Evolutionary conservation across 768 basidiomycete species (phyloP).

Genomic region (Termitomyces sp.): DNA sequence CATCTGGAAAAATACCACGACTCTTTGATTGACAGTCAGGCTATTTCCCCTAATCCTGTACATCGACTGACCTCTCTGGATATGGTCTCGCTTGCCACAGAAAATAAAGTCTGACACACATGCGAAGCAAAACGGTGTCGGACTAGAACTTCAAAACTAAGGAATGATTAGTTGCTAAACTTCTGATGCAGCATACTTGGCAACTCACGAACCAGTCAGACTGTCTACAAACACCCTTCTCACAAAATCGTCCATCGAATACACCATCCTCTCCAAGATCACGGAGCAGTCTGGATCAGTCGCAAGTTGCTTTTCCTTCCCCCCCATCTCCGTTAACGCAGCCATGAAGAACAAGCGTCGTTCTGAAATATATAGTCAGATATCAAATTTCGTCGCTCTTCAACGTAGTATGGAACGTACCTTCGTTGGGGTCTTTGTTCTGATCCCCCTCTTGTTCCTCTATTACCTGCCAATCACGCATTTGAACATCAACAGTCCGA

Average conservation of each 20-base stretch:
- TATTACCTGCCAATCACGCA: constrained; percentile 79
- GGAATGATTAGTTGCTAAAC: background rate
- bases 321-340: constrained; percentile 77
- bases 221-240: constrained; percentile 86
- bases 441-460: constrained; percentile 29
- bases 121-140: constrained; percentile 92
- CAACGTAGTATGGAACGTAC: constrained; percentile 26
- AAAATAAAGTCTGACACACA: constrained; percentile 88
- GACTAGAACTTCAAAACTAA: constrained; percentile 56
- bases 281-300: constrained; percentile 93
- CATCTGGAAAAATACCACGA: constrained; percentile 45
- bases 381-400: background rate
- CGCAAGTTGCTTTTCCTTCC: constrained; percentile 84
- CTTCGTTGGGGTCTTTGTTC: constrained; percentile 66
- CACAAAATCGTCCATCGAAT: constrained; percentile 97
- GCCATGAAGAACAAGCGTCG: constrained; percentile 74
- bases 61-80: constrained; percentile 54
- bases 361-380: constrained; percentile 41
- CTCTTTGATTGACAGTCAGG: constrained; percentile 27
- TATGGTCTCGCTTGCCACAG: constrained; percentile 57
- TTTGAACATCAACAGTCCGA: constrained; percentile 79
- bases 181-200: background rate
- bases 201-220: constrained; percentile 77
- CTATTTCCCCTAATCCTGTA: background rate
- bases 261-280: constrained; percentile 81